A percentile compares a stretch with the other conserved stretches of the same genome.
phyloP scores from a whole-genome alignment of 2,329 filamentous ascomycete genomes.

The Trichoderma arundinaceum region DNA sequence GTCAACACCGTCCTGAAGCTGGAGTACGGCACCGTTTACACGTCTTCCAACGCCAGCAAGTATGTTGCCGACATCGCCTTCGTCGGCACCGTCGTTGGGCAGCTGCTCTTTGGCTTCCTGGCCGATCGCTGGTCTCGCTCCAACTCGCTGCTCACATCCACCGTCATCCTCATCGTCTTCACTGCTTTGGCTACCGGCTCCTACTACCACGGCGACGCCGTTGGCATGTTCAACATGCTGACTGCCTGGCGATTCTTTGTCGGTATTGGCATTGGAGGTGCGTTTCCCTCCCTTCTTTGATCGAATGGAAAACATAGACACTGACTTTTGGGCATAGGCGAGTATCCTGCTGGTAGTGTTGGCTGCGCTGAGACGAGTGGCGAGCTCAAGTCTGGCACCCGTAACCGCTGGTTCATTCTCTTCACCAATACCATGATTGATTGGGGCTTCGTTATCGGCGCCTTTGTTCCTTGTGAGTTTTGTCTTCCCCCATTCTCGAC shows the following conservation, averaged over 20 bases:
- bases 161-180: slow-evolving; percentile 83
- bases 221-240: slow-evolving; percentile 75
- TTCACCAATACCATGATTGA: slow-evolving; percentile 92
- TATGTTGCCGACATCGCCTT: slow-evolving; percentile 86
- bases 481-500: not conserved
- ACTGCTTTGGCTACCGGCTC: slow-evolving; percentile 78
- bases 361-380: slow-evolving; percentile 83
- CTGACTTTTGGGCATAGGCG: slow-evolving; percentile 48
- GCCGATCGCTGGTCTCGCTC: slow-evolving; percentile 86
- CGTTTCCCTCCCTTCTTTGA: slow-evolving; percentile 37
- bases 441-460: slow-evolving; percentile 78
- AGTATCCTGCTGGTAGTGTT: slow-evolving; percentile 84
- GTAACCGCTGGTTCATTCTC: slow-evolving; percentile 91
- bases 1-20: slow-evolving; percentile 76
- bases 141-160: slow-evolving; percentile 80
- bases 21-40: slow-evolving; percentile 74
- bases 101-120: slow-evolving; percentile 79
- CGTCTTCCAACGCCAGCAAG: slow-evolving; percentile 68
- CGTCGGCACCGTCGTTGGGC: slow-evolving; percentile 82
- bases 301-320: not conserved
- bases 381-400: slow-evolving; percentile 76
- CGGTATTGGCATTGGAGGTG: slow-evolving; percentile 77
- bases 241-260: slow-evolving; percentile 85
- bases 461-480: slow-evolving; percentile 68
- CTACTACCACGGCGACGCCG: slow-evolving; percentile 71